Percentiles rank a stretch among this genome's conserved stretches.
phyloP scores from a whole-genome alignment of 2,329 filamentous ascomycete genomes.

The Botrytis deweyae region DNA sequence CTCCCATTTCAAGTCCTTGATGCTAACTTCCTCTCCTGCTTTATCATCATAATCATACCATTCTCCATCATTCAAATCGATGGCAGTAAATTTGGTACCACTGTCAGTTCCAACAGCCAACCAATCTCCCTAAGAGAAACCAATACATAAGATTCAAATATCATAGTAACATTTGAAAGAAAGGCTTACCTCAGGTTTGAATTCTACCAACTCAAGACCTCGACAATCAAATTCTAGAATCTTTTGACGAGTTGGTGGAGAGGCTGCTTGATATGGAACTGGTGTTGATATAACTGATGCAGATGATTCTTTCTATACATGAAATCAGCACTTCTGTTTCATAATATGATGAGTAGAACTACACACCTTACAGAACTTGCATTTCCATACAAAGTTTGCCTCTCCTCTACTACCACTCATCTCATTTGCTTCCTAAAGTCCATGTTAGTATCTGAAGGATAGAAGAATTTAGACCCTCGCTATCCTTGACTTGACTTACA shows the following conservation, averaged over 20 bases:
- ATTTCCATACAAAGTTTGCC: conserved; percentile 99
- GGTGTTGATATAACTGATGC: conserved; percentile 79
- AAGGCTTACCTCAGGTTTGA: conserved; percentile 74
- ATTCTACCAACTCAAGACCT: conserved; percentile 87
- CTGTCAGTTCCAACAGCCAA: conserved; percentile 79
- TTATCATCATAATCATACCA: conserved; percentile 99
- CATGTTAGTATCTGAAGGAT: neutral
- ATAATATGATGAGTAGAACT: no score
- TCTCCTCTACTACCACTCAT: conserved; percentile 91
- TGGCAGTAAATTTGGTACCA: conserved; percentile 73
- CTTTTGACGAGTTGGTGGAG: conserved; percentile 72
- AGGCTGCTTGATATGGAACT: conserved; percentile 65
- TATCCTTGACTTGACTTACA: conserved; percentile 47
- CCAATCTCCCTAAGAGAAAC: conserved; percentile 72
- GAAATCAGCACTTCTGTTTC: conserved; percentile 1
- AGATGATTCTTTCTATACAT: conserved; percentile 71
- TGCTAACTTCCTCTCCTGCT: conserved; percentile 84
- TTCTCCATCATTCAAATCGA: conserved; percentile 85
- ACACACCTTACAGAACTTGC: conserved; percentile 91
- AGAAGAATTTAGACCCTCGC: no score
- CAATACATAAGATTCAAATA: neutral
- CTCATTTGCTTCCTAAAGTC: conserved; percentile 74
- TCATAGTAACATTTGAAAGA: neutral
- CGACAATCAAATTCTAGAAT: conserved; percentile 92
- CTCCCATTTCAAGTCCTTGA: conserved; percentile 86